These are phyloP conservation scores for Gaertneriomyces semiglobifer DNA, from an alignment of 192 early-diverging fungal species.

Conservation along the genomic window DNA sequence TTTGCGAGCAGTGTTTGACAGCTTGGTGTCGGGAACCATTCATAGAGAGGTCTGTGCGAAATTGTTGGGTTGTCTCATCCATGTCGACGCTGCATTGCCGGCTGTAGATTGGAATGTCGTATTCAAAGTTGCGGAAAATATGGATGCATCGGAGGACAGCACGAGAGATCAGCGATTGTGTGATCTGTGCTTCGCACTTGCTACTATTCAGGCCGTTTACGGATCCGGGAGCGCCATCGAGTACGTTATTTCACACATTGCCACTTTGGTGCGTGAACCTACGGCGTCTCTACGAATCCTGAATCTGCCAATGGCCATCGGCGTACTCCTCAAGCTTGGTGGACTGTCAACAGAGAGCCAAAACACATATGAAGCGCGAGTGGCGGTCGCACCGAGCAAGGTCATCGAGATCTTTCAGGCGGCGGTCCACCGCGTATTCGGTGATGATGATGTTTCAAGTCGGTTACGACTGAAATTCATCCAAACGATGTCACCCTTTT, in stretches of 20 bases:
- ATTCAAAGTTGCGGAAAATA: not conserved
- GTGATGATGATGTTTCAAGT: not conserved
- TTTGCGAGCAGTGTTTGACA: constrained; percentile 21
- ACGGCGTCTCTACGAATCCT: not conserved
- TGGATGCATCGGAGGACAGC: not conserved
- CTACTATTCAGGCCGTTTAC: constrained; percentile 6
- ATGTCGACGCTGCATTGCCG: constrained; percentile 13
- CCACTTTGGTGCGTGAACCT: not conserved
- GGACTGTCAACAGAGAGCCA: constrained; percentile 9
- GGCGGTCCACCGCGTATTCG: constrained; percentile 7
- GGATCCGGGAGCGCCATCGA: constrained; percentile 10
- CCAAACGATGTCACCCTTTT: not conserved
- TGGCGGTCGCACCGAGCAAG: constrained; percentile 22
- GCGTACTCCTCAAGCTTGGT: constrained; percentile 17
- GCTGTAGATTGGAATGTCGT: constrained; percentile 24
- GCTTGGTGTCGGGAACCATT: not conserved
- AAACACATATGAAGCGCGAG: not conserved
- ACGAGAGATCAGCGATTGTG: not conserved
- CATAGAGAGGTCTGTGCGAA: not conserved
- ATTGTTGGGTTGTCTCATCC: constrained; percentile 7
- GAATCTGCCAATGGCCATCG: not conserved
- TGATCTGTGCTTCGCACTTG: not conserved
- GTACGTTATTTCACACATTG: constrained; percentile 3
- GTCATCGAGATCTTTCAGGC: constrained; percentile 14
- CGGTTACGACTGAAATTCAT: not conserved